Percentiles rank a stretch among this genome's conserved stretches.
Evolutionary conservation across 371 early-diverging fungal species (phyloP).

Genomic region (Syncephalastrum racemosum): DNA sequence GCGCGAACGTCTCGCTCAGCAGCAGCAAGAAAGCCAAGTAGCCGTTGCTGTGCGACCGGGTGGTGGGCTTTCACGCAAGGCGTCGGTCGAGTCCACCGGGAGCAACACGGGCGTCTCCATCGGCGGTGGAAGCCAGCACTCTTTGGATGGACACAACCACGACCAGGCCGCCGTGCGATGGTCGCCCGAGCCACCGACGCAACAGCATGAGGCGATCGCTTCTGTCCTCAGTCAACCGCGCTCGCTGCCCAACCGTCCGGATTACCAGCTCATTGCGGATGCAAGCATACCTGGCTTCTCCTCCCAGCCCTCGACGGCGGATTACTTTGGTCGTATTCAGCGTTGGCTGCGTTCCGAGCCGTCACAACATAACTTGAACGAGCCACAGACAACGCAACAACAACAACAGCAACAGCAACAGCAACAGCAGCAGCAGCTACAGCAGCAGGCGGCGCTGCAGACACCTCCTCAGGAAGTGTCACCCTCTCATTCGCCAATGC

Average conservation of each 20-base stretch:
- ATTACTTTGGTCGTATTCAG: conserved; percentile 40
- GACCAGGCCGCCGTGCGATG: conserved; percentile 12
- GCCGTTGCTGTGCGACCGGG: conserved; percentile 5
- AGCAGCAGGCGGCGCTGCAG: neutral
- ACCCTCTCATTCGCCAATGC: too few relatives aligned
- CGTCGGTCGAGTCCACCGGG: conserved; percentile 33
- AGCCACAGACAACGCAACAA: neutral
- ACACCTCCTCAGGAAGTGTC: too few relatives aligned
- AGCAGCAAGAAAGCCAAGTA: conserved; percentile 25
- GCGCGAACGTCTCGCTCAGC: conserved; percentile 68
- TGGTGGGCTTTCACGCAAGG: conserved; percentile 29
- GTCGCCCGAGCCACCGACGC: conserved; percentile 3
- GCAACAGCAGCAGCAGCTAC: conserved; percentile 4
- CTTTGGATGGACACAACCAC: conserved; percentile 12
- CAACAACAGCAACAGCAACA: conserved; percentile 7
- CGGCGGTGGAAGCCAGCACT: conserved; percentile 38
- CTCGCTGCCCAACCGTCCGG: conserved; percentile 16
- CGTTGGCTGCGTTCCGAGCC: conserved; percentile 48
- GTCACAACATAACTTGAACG: conserved; percentile 36
- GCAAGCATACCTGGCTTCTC: conserved; percentile 24
- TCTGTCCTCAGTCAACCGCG: conserved; percentile 8
- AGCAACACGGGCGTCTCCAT: conserved; percentile 8
- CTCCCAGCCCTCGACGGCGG: conserved; percentile 35
- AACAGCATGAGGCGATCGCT: conserved; percentile 5
- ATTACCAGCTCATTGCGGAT: conserved; percentile 15